Conservation (phyloP, 164 flowering plant species). For the Hamamelis virginiana region DNA sequence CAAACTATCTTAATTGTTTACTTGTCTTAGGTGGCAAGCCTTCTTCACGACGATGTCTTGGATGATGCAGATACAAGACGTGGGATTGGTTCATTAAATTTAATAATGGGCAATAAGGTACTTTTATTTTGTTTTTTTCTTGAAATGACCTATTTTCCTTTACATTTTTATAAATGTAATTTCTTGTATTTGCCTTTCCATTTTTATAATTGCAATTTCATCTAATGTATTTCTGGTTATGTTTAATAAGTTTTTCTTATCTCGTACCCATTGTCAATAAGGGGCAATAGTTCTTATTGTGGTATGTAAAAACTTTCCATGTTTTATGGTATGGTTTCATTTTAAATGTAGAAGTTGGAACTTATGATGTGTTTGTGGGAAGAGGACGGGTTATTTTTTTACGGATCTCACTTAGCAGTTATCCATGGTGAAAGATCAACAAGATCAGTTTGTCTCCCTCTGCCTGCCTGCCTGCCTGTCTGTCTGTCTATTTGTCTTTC, state of each 20-base stretch:
- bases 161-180: neutral
- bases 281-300: no score
- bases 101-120: conserved; percentile 97
- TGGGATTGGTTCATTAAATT: conserved; percentile 87
- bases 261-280: no score
- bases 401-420: no score
- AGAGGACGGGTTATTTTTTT: neutral
- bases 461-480: no score
- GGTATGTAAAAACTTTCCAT: neutral
- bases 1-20: conserved; percentile 3
- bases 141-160: neutral
- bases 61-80: conserved; percentile 98
- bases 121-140: neutral
- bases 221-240: neutral
- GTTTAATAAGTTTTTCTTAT: neutral
- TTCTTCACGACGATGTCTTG: conserved; percentile 96
- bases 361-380: neutral
- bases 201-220: neutral
- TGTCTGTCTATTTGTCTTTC: neutral
- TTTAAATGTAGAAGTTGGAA: neutral
- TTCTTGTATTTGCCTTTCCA: neutral
- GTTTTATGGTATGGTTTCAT: neutral
- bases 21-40: conserved; percentile 85
- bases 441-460: no score
- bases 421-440: no score